These are phyloP conservation scores for Stevia rebaudiana DNA, from an alignment of 140 eudicot species.

Conservation along the genomic window DNA sequence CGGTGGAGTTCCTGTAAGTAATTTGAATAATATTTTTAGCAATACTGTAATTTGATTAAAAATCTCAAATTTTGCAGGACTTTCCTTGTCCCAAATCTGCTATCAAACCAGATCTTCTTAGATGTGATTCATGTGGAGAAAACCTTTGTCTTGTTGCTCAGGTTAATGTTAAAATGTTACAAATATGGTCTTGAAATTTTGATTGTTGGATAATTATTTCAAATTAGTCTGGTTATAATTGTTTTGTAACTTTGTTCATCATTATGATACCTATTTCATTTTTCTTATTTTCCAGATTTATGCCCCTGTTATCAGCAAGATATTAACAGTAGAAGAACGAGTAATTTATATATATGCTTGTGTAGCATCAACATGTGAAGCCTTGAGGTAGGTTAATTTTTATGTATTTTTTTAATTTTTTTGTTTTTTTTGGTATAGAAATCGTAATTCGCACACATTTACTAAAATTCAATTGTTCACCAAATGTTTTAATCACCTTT, in stretches of 20 bases:
- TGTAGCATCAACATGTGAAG: constrained; percentile 45
- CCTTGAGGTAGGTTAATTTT: constrained; percentile 43
- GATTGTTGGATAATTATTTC: not conserved
- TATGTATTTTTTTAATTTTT: not conserved
- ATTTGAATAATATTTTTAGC: not conserved
- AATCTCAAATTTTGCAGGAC: constrained; percentile 44
- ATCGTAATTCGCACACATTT: not conserved
- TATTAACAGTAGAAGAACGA: constrained; percentile 61
- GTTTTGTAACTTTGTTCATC: not conserved
- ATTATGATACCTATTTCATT: not conserved
- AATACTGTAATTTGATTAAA: not conserved
- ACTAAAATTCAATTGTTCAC: constrained; percentile 4
- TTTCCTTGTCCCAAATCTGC: constrained; percentile 54
- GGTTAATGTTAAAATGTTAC: constrained; percentile 31
- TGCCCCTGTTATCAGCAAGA: constrained; percentile 63
- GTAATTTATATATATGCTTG: constrained; percentile 69
- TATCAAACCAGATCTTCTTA: constrained; percentile 39
- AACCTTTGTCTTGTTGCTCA: constrained; percentile 67
- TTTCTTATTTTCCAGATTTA: constrained; percentile 45
- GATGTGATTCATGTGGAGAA: constrained; percentile 52
- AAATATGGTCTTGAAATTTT: not conserved
- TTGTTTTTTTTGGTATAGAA: constrained; percentile 2
- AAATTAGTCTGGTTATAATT: not conserved
- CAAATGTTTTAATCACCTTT: not conserved
- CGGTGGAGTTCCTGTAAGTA: constrained; percentile 85